phyloP scores from a whole-genome alignment of 257 asterid species.

The Forsythia suspensa region DNA sequence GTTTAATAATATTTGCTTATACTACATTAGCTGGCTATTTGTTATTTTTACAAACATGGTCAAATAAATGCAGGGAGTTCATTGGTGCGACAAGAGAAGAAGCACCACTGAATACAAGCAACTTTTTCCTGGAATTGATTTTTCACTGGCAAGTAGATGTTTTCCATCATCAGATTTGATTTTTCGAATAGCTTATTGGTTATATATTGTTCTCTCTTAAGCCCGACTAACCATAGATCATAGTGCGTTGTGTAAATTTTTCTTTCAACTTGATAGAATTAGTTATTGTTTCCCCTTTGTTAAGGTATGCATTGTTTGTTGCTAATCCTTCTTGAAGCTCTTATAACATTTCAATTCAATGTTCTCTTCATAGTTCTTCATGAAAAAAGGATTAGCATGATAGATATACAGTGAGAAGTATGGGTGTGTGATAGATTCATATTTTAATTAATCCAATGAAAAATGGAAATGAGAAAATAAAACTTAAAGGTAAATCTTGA shows the following conservation, averaged over 20 bases:
- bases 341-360: not conserved
- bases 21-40: not conserved
- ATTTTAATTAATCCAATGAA: no score
- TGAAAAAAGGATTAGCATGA: not conserved
- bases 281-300: conserved; percentile 76
- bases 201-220: conserved; percentile 14
- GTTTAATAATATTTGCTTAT: no score
- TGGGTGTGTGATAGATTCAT: not conserved
- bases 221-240: not conserved
- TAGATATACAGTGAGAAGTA: not conserved
- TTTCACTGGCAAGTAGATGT: conserved; percentile 70
- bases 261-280: conserved; percentile 45
- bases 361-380: not conserved
- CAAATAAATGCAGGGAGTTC: conserved; percentile 67
- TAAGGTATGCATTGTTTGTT: conserved; percentile 49
- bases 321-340: conserved; percentile 15
- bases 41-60: no score
- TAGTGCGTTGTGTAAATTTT: not conserved
- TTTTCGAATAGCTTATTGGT: not conserved
- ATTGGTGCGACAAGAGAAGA: conserved; percentile 97
- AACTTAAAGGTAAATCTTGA: not conserved
- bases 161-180: conserved; percentile 3
- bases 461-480: not conserved
- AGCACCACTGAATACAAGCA: conserved; percentile 68
- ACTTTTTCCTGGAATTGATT: conserved; percentile 90